phyloP scores from a whole-genome alignment of 2,329 filamentous ascomycete genomes.

The Cladorrhinum sp. region DNA sequence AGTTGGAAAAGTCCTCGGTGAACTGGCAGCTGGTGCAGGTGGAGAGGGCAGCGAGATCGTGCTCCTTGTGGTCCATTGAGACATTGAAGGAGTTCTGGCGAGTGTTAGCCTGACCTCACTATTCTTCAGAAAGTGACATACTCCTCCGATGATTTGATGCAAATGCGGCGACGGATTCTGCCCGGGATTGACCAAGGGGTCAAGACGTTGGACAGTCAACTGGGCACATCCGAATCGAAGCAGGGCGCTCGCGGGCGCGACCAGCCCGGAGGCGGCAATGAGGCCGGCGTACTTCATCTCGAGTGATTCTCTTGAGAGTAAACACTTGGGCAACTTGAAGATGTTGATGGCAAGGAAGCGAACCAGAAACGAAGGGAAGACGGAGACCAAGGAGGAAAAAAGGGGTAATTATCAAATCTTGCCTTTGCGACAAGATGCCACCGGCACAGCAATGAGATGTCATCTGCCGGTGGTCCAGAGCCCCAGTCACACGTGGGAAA shows the following conservation, averaged over 20 bases:
- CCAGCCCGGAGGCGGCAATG: conserved; percentile 29
- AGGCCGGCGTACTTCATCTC: conserved; percentile 29
- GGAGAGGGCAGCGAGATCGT: conserved; percentile 37
- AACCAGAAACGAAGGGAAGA: not conserved
- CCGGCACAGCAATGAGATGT: not conserved
- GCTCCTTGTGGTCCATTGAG: conserved; percentile 37
- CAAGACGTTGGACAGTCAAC: conserved; percentile 47
- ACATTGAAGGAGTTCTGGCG: conserved; percentile 44
- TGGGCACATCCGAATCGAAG: conserved; percentile 47
- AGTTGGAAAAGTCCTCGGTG: conserved; percentile 37
- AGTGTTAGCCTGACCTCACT: not conserved
- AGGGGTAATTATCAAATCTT: not conserved
- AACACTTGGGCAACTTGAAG: not conserved
- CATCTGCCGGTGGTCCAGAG: conserved; percentile 2
- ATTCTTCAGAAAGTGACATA: conserved; percentile 25
- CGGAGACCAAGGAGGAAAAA: conserved; percentile 4
- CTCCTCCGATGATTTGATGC: conserved; percentile 57
- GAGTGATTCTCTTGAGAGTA: not conserved
- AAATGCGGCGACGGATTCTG: conserved; percentile 52
- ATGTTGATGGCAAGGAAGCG: not conserved
- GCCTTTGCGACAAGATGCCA: not conserved
- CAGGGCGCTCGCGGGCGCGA: conserved; percentile 30
- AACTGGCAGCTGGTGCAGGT: conserved; percentile 43
- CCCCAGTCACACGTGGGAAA: not conserved
- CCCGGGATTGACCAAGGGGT: conserved; percentile 44